Base-by-base conservation (phyloP, 2,329 filamentous ascomycete genomes). In the Calycina herbarum region DNA sequence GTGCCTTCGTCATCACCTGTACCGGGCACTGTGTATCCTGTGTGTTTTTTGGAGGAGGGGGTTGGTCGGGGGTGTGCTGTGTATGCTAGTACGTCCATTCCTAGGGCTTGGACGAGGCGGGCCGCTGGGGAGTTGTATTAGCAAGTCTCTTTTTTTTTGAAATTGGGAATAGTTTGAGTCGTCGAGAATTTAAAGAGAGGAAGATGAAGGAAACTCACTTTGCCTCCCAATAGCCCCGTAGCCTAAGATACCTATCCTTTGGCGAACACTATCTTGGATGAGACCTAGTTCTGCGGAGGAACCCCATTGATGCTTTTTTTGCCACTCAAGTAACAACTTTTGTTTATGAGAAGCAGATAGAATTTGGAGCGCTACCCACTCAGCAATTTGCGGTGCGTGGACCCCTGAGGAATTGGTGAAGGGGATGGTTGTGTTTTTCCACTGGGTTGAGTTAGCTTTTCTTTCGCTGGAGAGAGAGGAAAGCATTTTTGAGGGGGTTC, bases 351-450 rank as follows among this genome's bases (percentile, higher is more conserved):
- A 82, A 29, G 83, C 79, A n/a, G 83, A 79, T 2, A 89, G 77
- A 63, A 83, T 82, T 70, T 87, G 88, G 81, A 89, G 80, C 33
- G 89, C 76, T 13, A 87, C 83, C 87, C 87, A 90, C 78, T 90
- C 88, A 0, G 86, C 81, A 60, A 90, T 90, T 64, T 87, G 85
- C 0, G 88, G 87, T 1, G 76, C 76, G 62, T 78, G 76, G 15
- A 79, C 71, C 6, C 77, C 77, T 5, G 72, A 76, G 7, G 75
- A 74, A 13, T 75, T 78, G 0, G 76, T 75, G 27, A 79, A 69
- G 0, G 72, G 64, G n/a, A 79, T 74, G n/a, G 73, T 65, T 2
- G 76, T 73, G 5, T 76, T 72, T 56, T 70, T 77, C 66, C 72
- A 79, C 61, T n/a, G n/a, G n/a, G n/a, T n/a, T n/a, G n/a, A n/a